Base-by-base conservation (phyloP, 2,329 filamentous ascomycete species). In the Penicillium sp. region DNA sequence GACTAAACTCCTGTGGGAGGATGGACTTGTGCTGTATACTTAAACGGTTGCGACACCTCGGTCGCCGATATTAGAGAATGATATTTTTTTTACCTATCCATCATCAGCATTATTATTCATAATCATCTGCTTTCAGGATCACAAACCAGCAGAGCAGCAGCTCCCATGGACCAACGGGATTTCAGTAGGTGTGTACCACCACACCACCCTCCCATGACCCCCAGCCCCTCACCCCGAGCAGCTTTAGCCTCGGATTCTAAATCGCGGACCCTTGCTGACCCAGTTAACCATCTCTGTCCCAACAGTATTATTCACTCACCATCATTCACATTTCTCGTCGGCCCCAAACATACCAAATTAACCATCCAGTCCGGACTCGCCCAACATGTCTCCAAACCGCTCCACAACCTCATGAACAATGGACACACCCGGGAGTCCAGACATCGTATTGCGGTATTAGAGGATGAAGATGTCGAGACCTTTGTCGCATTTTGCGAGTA, bases 401-500 rank as follows among this genome's bases (percentile, higher is more conserved):
- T 83, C 22, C 72, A 76, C 60, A 71, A 76, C 53, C 69, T 83
- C 16, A 77, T 83, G 74, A 79, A 79, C 69, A 80, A 79, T 65
- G 78, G 79, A 45, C 70, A 77, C 26, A 81, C 80, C 54, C 75
- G 76, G 40, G 80, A 83, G 63, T 79, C 80, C 3, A 75, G 73
- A 40, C 75, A 78, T 45, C 73, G 75, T 11, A 75, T 78, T 35
- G 79, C 76, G 13, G 73, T 79, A 19, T 65, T 81, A 59, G 78
- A 81, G 54, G 79, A 82, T 4, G 75, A 81, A 52, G 79, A 83
- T 60, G 80, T 80, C 13, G 76, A 79, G 48, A 82, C 81, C 1
- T 83, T 84, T 60, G 71, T 79, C 30, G 77, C 76, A 1, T 83
- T 84, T 65, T 79, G 76, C 62, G 77, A 83, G 62, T 83, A 79